Evolutionary conservation across 345 rosid genomes (phyloP).

Genomic region (Lagerstroemia speciosa): DNA sequence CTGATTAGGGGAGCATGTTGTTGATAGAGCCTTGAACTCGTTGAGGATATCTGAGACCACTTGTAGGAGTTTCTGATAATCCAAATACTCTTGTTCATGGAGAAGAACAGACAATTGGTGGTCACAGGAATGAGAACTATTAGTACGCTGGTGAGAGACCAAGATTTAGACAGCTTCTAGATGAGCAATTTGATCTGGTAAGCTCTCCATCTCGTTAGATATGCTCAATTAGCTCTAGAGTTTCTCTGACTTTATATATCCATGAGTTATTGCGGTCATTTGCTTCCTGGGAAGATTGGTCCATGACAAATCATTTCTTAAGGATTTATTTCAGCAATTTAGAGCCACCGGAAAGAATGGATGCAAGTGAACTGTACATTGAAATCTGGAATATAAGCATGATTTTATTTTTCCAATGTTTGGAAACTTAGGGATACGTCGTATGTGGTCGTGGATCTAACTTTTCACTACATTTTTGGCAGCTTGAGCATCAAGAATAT

Average conservation of each 20-base stretch:
- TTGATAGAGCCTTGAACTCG: conserved; percentile 17
- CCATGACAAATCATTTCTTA: too few relatives aligned
- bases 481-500: conserved; percentile 74
- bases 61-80: conserved; percentile 6
- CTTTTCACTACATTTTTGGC: background rate
- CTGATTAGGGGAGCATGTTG: conserved; percentile 28
- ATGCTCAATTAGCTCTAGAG: background rate
- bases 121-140: background rate
- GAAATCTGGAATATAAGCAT: background rate
- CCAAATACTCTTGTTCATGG: conserved; percentile 7
- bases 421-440: background rate
- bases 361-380: background rate
- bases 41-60: conserved; percentile 17
- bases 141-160: conserved; percentile 5
- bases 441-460: background rate
- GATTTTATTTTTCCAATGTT: background rate
- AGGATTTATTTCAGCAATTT: background rate
- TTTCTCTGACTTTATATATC: background rate
- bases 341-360: background rate
- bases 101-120: conserved; percentile 1
- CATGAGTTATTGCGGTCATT: too few relatives aligned
- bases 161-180: conserved; percentile 36
- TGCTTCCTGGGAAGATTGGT: too few relatives aligned
- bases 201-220: conserved; percentile 9
- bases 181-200: conserved; percentile 70